Base-by-base conservation (phyloP, 768 basidiomycete species). In the Calvatia gigantea region DNA sequence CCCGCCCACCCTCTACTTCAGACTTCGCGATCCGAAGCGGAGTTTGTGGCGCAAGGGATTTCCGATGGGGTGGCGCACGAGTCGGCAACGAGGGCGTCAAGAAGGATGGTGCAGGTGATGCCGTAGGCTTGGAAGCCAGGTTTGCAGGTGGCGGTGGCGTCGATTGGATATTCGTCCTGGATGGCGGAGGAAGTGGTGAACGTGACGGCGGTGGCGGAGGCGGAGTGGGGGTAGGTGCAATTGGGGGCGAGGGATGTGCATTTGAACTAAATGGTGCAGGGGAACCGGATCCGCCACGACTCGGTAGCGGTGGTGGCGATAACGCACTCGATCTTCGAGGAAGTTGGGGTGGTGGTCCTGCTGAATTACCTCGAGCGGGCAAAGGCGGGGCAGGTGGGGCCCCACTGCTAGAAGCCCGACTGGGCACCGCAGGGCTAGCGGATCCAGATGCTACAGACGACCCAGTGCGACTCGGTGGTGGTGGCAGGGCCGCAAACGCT, bases 391-490 rank as follows among this genome's bases (percentile, higher is more conserved):
- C 57, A n/a, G 58, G 53, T 29, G 62, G 23, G 17, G 68, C 58
- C 17, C 51, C 57, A 15, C 57, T 53, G 39, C 57, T 58, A 54
- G 59, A 61, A 44, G 27, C 44, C 33, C 51, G 62, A 52, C 50
- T 45, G 14, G 45, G 42, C 17, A 41, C 3, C 8, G 51, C 51
- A 32, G 51, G 51, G 21, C 19, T 47, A 23, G 57, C 23, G 28
- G 48, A 46, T 39, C 56, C 52, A 9, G 56, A 57, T 32, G 56
- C 56, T 21, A 54, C 49, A 43, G 52, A 54, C 12, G 67, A 68
- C 7, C 60, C 60, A 27, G 72, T 73, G 59, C 64, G 58, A 51
- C 69, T 72, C 2, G 73, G 75, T n/a, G 75, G 75, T 4, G 73
- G 73, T 15, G 65, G 71, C 21, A 71, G 61, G 12, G 67, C 54